Conservation (phyloP, 495 filamentous ascomycete genomes). For the Neurospora terricola region DNA sequence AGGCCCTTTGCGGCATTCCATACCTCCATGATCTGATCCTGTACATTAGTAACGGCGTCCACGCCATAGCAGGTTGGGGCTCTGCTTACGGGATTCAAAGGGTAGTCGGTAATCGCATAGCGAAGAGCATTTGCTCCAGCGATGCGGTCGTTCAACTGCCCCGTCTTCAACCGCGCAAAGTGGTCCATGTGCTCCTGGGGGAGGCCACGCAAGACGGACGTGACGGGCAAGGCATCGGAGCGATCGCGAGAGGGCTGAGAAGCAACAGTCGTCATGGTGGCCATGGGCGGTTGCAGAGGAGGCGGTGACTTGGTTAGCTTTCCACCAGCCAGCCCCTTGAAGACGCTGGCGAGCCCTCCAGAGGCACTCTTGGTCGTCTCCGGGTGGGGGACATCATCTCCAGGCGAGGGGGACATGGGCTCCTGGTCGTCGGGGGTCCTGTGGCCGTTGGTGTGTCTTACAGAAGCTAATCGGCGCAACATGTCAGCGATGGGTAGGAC, state of each 20-base stretch:
- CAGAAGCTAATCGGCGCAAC: slow-evolving; percentile 35
- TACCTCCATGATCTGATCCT: slow-evolving; percentile 35
- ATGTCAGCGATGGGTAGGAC: slow-evolving; percentile 27
- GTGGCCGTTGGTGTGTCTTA: slow-evolving; percentile 20
- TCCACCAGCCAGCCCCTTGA: slow-evolving; percentile 43
- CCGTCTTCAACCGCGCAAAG: slow-evolving; percentile 36
- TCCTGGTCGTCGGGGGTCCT: slow-evolving; percentile 28
- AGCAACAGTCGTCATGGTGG: slow-evolving; percentile 11
- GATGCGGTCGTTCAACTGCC: slow-evolving; percentile 39
- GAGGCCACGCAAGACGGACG: slow-evolving; percentile 20
- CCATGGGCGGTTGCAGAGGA: slow-evolving; percentile 20
- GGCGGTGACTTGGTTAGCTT: slow-evolving; percentile 36
- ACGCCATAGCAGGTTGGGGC: background rate
- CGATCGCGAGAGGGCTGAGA: slow-evolving; percentile 21
- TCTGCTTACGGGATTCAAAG: slow-evolving; percentile 39
- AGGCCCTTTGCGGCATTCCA: slow-evolving; percentile 59
- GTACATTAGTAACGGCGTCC: slow-evolving; percentile 1
- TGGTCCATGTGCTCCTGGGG: slow-evolving; percentile 33
- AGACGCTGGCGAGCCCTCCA: slow-evolving; percentile 44
- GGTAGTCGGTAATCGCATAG: slow-evolving; percentile 44
- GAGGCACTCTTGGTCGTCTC: slow-evolving; percentile 28
- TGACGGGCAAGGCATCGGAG: slow-evolving; percentile 14
- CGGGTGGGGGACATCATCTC: slow-evolving; percentile 40
- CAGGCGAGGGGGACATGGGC: slow-evolving; percentile 48
- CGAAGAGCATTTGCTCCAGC: slow-evolving; percentile 47